Evolutionary conservation across 1,139 yeast genomes (phyloP).

Genomic region (Saccharomyces hybrid): DNA sequence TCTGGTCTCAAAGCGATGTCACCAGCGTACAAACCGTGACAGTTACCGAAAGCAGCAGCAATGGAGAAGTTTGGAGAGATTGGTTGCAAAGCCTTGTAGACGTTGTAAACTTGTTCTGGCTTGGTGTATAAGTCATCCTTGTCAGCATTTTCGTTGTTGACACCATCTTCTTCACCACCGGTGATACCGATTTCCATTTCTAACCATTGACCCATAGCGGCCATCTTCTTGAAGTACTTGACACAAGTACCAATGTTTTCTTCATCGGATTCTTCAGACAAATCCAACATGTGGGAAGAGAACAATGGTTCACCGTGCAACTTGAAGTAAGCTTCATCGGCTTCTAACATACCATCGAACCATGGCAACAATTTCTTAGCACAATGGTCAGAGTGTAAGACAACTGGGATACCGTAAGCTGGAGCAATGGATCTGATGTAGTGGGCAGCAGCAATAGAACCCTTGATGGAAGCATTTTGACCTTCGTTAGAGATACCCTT

Average conservation of each 20-base stretch:
- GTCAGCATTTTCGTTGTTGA: slow-evolving; percentile 90
- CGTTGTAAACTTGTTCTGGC: slow-evolving; percentile 91
- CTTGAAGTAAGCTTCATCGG: slow-evolving; percentile 89
- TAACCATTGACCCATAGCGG: slow-evolving; percentile 93
- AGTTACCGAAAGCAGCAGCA: slow-evolving; percentile 99
- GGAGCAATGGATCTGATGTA: slow-evolving; percentile 97
- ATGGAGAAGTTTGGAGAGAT: slow-evolving; percentile 97
- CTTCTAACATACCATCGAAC: slow-evolving; percentile 97
- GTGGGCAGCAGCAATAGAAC: slow-evolving; percentile 97
- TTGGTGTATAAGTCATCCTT: slow-evolving; percentile 86
- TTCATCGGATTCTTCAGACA: slow-evolving; percentile 94
- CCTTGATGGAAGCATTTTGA: slow-evolving; percentile 91
- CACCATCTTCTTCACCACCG: slow-evolving; percentile 99
- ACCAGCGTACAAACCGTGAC: slow-evolving; percentile 99
- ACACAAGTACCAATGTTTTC: slow-evolving; percentile 92
- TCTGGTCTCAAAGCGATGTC: slow-evolving; percentile 91
- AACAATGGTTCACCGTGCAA: slow-evolving; percentile 88
- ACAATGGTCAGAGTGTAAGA: slow-evolving; percentile 98
- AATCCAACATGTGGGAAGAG: slow-evolving; percentile 98
- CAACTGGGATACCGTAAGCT: slow-evolving; percentile 91
- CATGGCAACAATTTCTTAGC: slow-evolving; percentile 97
- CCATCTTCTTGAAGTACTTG: slow-evolving; percentile 90
- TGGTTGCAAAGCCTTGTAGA: slow-evolving; percentile 81
- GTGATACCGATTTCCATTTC: slow-evolving; percentile 99
- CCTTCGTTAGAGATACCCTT: slow-evolving; percentile 93